Percentiles rank a stretch among this genome's conserved stretches.
phyloP scores from a whole-genome alignment of 2,329 filamentous ascomycete species.

The Sporothrix brasiliensis region DNA sequence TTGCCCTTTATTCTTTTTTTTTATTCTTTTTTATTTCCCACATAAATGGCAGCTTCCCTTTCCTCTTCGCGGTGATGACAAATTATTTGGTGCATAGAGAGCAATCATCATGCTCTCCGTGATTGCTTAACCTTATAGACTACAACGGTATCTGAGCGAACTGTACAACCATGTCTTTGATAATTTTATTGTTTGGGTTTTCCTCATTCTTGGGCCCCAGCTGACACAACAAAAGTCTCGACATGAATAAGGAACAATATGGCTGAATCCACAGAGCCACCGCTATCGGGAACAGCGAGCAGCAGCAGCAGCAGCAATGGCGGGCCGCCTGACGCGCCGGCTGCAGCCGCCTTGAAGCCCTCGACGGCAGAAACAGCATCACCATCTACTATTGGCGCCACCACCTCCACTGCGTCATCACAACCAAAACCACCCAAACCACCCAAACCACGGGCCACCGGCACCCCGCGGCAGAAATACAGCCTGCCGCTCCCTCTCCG shows the following conservation, averaged over 20 bases:
- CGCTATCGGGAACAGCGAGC: conserved; percentile 10
- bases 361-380: conserved; percentile 35
- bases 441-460: background rate
- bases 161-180: conserved; percentile 12
- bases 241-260: conserved; percentile 40
- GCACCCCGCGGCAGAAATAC: conserved; percentile 57
- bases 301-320: conserved; percentile 33
- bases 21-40: background rate
- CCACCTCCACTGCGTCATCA: background rate
- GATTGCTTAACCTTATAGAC: conserved; percentile 71
- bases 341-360: background rate
- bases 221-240: conserved; percentile 32
- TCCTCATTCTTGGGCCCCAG: background rate
- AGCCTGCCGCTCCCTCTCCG: conserved; percentile 76
- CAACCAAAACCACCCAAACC: background rate
- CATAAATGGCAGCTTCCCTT: no score
- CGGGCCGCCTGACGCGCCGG: conserved; percentile 28
- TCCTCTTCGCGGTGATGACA: conserved; percentile 63
- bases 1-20: background rate
- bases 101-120: conserved; percentile 62
- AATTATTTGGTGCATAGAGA: conserved; percentile 60
- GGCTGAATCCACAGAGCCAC: conserved; percentile 40
- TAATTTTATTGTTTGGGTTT: background rate
- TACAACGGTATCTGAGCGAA: conserved; percentile 96
- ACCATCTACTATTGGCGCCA: conserved; percentile 33